Conservation (phyloP, 1,139 yeast species). For the Yamadazyma sp. region DNA sequence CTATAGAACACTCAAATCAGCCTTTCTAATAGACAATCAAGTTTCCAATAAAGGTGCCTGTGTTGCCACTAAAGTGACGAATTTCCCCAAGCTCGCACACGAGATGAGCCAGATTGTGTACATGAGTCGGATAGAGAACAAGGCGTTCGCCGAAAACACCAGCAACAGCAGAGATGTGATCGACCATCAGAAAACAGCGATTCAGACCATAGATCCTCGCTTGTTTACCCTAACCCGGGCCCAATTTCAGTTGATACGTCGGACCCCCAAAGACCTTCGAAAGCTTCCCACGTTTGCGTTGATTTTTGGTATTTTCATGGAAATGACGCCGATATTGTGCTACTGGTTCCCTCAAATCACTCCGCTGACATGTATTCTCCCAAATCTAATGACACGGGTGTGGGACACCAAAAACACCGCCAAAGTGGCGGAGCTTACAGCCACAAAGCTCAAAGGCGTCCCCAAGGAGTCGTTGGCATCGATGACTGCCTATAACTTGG, state of each 20-base stretch:
- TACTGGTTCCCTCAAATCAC: slow-evolving; percentile 59
- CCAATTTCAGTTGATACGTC: slow-evolving; percentile 54
- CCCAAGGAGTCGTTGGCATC: slow-evolving; percentile 23
- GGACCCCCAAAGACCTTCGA: slow-evolving; percentile 56
- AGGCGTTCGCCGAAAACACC: slow-evolving; percentile 14
- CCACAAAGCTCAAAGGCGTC: slow-evolving; percentile 6
- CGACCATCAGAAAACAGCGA: slow-evolving; percentile 13
- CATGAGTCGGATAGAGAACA: slow-evolving; percentile 29
- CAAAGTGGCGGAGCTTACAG: slow-evolving; percentile 10
- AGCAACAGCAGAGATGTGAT: slow-evolving; percentile 16
- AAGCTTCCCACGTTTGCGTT: slow-evolving; percentile 67
- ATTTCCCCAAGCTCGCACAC: slow-evolving; percentile 26
- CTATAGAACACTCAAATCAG: slow-evolving; percentile 21
- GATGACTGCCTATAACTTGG: slow-evolving; percentile 47
- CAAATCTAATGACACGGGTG: slow-evolving; percentile 43
- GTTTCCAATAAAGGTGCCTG: slow-evolving; percentile 28
- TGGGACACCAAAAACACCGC: slow-evolving; percentile 23
- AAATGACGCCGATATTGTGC: slow-evolving; percentile 62
- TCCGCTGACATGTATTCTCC: slow-evolving; percentile 70
- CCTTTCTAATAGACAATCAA: slow-evolving; percentile 22
- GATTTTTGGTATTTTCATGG: slow-evolving; percentile 58
- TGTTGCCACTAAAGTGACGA: slow-evolving; percentile 26
- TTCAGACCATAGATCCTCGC: slow-evolving; percentile 8
- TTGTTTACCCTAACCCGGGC: slow-evolving; percentile 48
- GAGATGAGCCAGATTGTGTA: slow-evolving; percentile 39